phyloP scores from a whole-genome alignment of 805 yeast genomes.

The Candida stauntonica region DNA sequence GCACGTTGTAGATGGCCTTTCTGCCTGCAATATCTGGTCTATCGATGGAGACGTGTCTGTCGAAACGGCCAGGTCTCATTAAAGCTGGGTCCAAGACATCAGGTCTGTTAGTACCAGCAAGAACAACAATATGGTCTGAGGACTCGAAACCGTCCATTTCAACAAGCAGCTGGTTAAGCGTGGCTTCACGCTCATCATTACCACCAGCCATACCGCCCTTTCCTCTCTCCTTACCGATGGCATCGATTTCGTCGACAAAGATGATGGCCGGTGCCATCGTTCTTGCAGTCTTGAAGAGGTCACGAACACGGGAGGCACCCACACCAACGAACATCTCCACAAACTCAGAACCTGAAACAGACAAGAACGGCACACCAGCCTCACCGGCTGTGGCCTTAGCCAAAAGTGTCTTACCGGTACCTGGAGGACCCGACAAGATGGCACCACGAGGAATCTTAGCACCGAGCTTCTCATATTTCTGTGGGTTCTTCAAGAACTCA shows the following conservation, averaged over 20 bases:
- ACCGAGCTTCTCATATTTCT: conserved; percentile 79
- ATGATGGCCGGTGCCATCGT: conserved; percentile 87
- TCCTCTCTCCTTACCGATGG: conserved; percentile 83
- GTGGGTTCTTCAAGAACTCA: conserved; percentile 78
- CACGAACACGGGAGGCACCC: conserved; percentile 93
- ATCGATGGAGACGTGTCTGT: conserved; percentile 82
- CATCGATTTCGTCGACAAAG: conserved; percentile 93
- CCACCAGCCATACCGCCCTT: conserved; percentile 73
- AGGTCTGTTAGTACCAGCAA: conserved; percentile 93
- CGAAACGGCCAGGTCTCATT: conserved; percentile 93
- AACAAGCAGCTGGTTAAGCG: conserved; percentile 85
- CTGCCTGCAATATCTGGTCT: conserved; percentile 88
- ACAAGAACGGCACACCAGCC: conserved; percentile 88
- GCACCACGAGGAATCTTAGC: conserved; percentile 97
- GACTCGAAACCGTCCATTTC: conserved; percentile 94
- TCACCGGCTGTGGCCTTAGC: conserved; percentile 98
- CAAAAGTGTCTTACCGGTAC: conserved; percentile 90
- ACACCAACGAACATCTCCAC: conserved; percentile 98
- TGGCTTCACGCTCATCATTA: conserved; percentile 91
- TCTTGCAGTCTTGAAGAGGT: conserved; percentile 83
- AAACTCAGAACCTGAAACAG: conserved; percentile 91
- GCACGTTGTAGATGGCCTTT: conserved; percentile 79
- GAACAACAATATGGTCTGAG: conserved; percentile 86
- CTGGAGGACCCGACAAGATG: conserved; percentile 90
- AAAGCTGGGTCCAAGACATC: conserved; percentile 88